Base-by-base conservation (phyloP, 768 basidiomycete genomes). In the Hebeloma cylindrosporum region DNA sequence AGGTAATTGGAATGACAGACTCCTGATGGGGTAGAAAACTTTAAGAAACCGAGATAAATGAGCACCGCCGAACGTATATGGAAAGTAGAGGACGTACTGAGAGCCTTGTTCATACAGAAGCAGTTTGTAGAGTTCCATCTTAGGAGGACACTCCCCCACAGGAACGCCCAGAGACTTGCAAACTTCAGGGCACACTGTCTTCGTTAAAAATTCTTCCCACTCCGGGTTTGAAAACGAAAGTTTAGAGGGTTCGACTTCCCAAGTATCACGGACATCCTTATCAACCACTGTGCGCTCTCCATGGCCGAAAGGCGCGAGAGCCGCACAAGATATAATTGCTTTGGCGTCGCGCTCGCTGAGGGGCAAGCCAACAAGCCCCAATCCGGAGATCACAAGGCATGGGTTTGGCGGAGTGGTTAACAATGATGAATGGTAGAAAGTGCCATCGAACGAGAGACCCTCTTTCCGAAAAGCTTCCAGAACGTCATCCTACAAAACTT, bases 21-120 rank as follows among this genome's bases (percentile, higher is more conserved):
- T 77, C 74, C 51, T 70, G 68, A 50, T 77, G 74, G 5, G 71
- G 65, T 4, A 71, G 52, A 51, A 76, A 74, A 38, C 74, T 73
- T 40, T 10, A 35, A 8, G n/a, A n/a, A n/a, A n/a, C n/a, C n/a
- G n/a, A 41, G 32, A 25, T 43, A 33, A 18, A 40, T 45, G 44
- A 43, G 41, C 26, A 28, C 4, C 9, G 16, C 11, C 5, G 6
- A 20, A 9, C 21, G 18, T 17, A 40, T 26, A 25, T 26, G 29
- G 37, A 22, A 29, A 13, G 34, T 33, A 22, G 44, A 33, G 20
- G 4, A 65, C 74, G 50, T 41, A 79, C 77, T 75, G 73, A 4
- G 75, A 77, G 20, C 75, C 74, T 0, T 59, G 59, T 50, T 78
- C 70, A 40, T 77, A 76, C 11, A 78, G 68, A 73, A n/a, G 40